Percentiles rank a stretch among this genome's conserved stretches.
These are phyloP conservation scores for Tylopilus sp. DNA, from an alignment of 768 basidiomycete species.

Conservation along the genomic window DNA sequence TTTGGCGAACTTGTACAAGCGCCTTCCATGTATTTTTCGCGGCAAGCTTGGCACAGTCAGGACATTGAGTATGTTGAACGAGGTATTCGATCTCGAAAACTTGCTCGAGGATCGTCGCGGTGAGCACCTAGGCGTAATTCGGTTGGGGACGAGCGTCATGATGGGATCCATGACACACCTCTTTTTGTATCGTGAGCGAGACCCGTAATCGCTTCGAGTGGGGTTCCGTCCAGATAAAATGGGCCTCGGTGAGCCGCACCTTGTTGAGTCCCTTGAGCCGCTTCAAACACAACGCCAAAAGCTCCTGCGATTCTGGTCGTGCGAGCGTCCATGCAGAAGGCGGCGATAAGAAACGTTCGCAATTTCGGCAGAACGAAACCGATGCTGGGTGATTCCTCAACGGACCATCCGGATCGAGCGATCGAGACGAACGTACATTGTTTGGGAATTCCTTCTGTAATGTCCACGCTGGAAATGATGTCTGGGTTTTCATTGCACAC, in stretches of 20 bases:
- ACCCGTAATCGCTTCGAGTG: conserved; percentile 92
- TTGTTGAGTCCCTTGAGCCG: conserved; percentile 93
- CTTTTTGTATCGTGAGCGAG: conserved; percentile 97
- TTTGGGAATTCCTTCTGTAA: conserved; percentile 97
- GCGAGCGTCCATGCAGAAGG: conserved; percentile 84
- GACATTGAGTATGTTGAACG: conserved; percentile 92
- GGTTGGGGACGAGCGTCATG: neutral
- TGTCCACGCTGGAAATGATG: conserved; percentile 65
- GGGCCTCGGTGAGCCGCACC: conserved; percentile 95
- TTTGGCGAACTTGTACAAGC: conserved; percentile 97
- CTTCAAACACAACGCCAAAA: conserved; percentile 91
- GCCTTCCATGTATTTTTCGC: conserved; percentile 99
- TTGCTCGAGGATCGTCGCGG: conserved; percentile 94
- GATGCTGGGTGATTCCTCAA: conserved; percentile 50
- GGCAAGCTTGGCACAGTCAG: conserved; percentile 88
- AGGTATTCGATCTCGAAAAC: conserved; percentile 96
- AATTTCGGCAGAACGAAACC: conserved; percentile 91
- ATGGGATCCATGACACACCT: conserved; percentile 47
- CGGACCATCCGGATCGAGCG: neutral
- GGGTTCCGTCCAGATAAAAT: conserved; percentile 99
- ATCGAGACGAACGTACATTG: conserved; percentile 60
- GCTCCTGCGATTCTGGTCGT: conserved; percentile 86
- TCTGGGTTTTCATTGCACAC: neutral
- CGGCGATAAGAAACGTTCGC: conserved; percentile 92
- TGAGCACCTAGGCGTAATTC: conserved; percentile 65